phyloP scores from a whole-genome alignment of 1,284 basidiomycete genomes.

The Cutaneotrichosporon sp. region DNA sequence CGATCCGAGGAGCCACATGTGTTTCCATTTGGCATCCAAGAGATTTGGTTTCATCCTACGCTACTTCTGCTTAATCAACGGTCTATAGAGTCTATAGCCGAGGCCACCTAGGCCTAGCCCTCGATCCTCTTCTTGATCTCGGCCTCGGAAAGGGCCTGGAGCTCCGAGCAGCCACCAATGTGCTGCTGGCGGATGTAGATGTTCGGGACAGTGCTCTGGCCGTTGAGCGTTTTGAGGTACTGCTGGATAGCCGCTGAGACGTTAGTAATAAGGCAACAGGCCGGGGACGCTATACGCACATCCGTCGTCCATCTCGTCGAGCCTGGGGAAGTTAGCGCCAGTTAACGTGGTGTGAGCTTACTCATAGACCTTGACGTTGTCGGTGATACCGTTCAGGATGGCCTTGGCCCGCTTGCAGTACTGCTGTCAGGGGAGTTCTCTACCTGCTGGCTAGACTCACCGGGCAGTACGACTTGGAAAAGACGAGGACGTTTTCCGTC shows the following conservation, averaged over 20 bases:
- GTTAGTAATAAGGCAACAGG: not conserved
- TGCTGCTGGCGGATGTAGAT: constrained; percentile 46
- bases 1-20: not conserved
- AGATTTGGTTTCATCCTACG: constrained; percentile 4
- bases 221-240: constrained; percentile 42
- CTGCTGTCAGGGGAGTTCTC: constrained; percentile 29
- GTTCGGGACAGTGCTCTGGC: constrained; percentile 47
- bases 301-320: constrained; percentile 45
- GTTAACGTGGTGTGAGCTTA: constrained; percentile 11
- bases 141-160: constrained; percentile 37
- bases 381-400: constrained; percentile 29
- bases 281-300: constrained; percentile 28
- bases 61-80: too few species aligned
- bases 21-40: not conserved
- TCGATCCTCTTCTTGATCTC: constrained; percentile 39
- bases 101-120: constrained; percentile 4
- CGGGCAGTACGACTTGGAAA: constrained; percentile 47
- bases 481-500: constrained; percentile 45
- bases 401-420: constrained; percentile 44
- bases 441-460: too few species aligned
- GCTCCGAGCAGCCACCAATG: constrained; percentile 46
- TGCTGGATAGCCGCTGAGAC: constrained; percentile 42
- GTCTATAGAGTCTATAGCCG: not conserved
- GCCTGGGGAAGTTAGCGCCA: constrained; percentile 26
- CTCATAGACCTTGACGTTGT: constrained; percentile 41